Evolutionary conservation across 139 green algal genomes (phyloP), one percentile per base, ranked within the genome.

Genomic region (Chlorella sp.): DNA sequence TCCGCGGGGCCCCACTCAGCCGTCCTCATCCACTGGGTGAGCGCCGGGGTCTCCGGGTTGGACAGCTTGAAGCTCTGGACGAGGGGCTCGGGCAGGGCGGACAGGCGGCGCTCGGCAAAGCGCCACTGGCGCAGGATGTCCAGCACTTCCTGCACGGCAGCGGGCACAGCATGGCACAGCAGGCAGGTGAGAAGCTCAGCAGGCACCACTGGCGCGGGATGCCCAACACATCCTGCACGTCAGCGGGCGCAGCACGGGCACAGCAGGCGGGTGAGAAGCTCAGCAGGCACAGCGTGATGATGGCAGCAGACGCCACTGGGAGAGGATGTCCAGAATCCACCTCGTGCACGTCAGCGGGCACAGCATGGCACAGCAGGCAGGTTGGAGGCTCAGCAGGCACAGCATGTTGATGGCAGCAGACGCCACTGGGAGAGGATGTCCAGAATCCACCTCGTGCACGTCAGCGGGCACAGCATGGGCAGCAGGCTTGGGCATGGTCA

Each of bases 1-100:
- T 99, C 97, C 14, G 87, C 48, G 11, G 91, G 40, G 0, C 85
- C 95, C 97, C 97, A 99, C 42, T 88, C 94, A 32, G 87, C 92
- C 15, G 69, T 73, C 64, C 82, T 80, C 61, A 89, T 93, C 93
- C 93, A 95, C 83, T 93, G 71, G 1, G 85, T 73, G 9, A 84
- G 85, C 19, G 85, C 57, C 42, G 85, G 73, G 19, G 40, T 83
- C 85, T 89, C 42, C 32, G 53, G n/a, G 53, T 73, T 73, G 42
- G 71, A 28, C 26, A 89, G 85, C n/a, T 48, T 34, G 71, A 89
- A 64, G 32, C 19, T 39, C 5, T 83, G 42, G 0, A 39, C 42
- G 5, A 73, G 85, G 1, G 73, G 85, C 48, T 83, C 48, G 4
- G 73, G 85, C 71, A 61, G 16, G 14, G 28, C n/a, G 22, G 39